Percentiles rank a stretch among this genome's conserved stretches.
Evolutionary conservation across 768 basidiomycete species (phyloP).

Genomic region (Calocybe gangraenosa): DNA sequence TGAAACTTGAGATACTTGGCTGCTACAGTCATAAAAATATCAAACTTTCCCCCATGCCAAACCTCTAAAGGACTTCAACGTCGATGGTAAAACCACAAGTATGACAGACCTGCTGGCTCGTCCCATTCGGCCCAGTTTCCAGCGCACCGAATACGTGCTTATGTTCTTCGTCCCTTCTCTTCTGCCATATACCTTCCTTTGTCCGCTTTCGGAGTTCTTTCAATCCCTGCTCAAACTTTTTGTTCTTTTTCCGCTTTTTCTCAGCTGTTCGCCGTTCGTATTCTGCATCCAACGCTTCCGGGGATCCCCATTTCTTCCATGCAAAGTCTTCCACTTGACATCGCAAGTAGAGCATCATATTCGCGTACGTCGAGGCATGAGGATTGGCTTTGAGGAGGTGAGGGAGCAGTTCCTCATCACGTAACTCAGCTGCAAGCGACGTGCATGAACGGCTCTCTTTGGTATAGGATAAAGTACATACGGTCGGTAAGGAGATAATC

Average conservation of each 20-base stretch:
- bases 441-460: conserved; percentile 1
- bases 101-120: conserved; percentile 72
- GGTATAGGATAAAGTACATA: conserved; percentile 30
- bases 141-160: conserved; percentile 73
- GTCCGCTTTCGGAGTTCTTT: conserved; percentile 41
- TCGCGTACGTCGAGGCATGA: conserved; percentile 93
- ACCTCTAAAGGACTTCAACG: conserved; percentile 62
- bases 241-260: conserved; percentile 41
- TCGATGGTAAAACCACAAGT: conserved; percentile 91
- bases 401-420: conserved; percentile 87
- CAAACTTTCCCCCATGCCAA: no score
- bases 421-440: conserved; percentile 70
- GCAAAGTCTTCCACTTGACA: conserved; percentile 95
- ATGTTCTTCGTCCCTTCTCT: conserved; percentile 46
- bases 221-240: conserved; percentile 91
- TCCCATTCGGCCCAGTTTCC: conserved; percentile 49
- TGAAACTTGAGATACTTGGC: no score
- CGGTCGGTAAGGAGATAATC: conserved; percentile 95
- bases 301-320: conserved; percentile 96
- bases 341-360: conserved; percentile 98
- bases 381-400: conserved; percentile 70
- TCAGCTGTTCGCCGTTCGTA: conserved; percentile 13
- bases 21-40: no score
- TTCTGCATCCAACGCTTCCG: conserved; percentile 65
- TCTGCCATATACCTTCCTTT: conserved; percentile 25